phyloP scores from a whole-genome alignment of 345 rosid species.

The Bruguiera parviflora region DNA sequence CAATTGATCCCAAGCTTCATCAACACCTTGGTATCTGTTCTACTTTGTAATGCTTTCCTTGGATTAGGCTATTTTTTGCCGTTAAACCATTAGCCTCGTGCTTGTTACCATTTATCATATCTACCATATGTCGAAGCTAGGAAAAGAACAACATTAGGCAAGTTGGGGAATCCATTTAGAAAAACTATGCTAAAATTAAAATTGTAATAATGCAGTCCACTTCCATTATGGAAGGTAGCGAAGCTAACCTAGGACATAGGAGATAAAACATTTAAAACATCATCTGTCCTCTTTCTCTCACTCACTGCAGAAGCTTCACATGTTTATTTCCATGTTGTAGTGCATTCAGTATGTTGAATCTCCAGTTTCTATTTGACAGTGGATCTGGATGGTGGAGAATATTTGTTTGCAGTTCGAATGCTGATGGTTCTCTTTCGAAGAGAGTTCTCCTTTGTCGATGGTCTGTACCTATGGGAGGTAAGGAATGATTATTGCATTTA shows the following conservation, averaged over 20 bases:
- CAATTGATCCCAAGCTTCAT: constrained; percentile 88
- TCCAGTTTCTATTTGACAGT: constrained; percentile 42
- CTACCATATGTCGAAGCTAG: not conserved
- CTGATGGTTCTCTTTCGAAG: constrained; percentile 95
- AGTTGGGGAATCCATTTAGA: not conserved
- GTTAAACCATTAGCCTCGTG: constrained; percentile 1
- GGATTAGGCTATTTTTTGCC: constrained; percentile 3
- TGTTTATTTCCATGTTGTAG: not conserved
- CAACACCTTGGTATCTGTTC: constrained; percentile 71
- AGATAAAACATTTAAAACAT: not conserved
- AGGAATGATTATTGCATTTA: constrained; percentile 16
- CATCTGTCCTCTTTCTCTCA: no score
- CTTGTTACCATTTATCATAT: not conserved
- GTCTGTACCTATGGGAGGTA: constrained; percentile 98
- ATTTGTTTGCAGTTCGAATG: constrained; percentile 92
- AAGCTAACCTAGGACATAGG: not conserved
- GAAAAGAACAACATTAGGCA: not conserved
- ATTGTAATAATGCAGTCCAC: not conserved
- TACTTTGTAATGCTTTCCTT: not conserved
- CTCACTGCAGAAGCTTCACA: not conserved
- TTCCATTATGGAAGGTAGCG: not conserved
- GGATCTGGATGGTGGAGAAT: constrained; percentile 90
- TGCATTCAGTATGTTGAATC: not conserved
- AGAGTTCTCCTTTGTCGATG: constrained; percentile 83
- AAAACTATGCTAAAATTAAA: not conserved